These are phyloP conservation scores for Saccharomyces mikatae DNA, from an alignment of 805 yeast species.

Conservation along the genomic window DNA sequence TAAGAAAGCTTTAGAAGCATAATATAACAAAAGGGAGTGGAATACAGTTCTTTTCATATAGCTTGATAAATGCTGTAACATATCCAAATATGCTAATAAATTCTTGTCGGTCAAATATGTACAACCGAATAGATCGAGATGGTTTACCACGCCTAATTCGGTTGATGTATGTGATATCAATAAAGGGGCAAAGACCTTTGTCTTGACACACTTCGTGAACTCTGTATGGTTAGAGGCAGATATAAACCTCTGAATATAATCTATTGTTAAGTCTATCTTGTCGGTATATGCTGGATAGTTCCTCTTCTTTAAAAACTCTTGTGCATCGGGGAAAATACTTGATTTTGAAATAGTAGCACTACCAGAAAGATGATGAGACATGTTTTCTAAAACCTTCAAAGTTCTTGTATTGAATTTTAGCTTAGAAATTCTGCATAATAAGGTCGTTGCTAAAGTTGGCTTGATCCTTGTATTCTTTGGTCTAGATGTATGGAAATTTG, in stretches of 20 bases:
- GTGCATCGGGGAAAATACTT: conserved; percentile 15
- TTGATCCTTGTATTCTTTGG: conserved; percentile 17
- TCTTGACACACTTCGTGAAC: conserved; percentile 29
- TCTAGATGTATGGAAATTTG: conserved; percentile 28
- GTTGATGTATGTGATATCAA: conserved; percentile 30
- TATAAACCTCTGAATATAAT: conserved; percentile 35
- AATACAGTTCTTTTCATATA: conserved; percentile 37
- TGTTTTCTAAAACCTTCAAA: conserved; percentile 24
- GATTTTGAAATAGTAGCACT: conserved; percentile 3
- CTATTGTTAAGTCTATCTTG: conserved; percentile 34
- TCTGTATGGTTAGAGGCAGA: conserved; percentile 43
- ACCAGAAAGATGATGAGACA: conserved; percentile 10
- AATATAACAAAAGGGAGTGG: conserved; percentile 36
- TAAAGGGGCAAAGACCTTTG: conserved; percentile 17
- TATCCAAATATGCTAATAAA: conserved; percentile 32
- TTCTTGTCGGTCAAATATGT: conserved; percentile 34
- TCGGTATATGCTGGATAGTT: conserved; percentile 6
- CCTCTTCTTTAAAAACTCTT: conserved; percentile 10
- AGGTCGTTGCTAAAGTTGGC: conserved; percentile 12
- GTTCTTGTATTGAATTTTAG: conserved; percentile 26
- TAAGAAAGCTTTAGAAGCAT: conserved; percentile 36
- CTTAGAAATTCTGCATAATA: conserved; percentile 22
- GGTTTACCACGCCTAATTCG: conserved; percentile 34
- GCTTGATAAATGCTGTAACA: conserved; percentile 31
- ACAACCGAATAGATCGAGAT: conserved; percentile 38